A percentile compares a stretch with the other conserved stretches of the same genome.
phyloP scores from a whole-genome alignment of 2,329 filamentous ascomycete genomes.

The Hymenoscyphus occultus region DNA sequence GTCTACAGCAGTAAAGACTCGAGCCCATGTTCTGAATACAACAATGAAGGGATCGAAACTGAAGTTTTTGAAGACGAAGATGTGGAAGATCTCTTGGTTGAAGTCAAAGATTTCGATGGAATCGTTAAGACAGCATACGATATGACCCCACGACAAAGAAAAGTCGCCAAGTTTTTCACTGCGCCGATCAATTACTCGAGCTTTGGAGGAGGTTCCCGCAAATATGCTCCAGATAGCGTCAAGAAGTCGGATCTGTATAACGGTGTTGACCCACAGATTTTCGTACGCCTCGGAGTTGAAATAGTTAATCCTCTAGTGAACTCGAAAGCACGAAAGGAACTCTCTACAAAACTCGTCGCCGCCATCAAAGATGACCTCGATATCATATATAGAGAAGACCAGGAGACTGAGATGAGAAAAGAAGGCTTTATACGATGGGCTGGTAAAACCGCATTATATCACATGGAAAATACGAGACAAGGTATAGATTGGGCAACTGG shows the following conservation, averaged over 20 bases:
- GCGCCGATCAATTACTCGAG: slow-evolving; percentile 22
- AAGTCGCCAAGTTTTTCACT: slow-evolving; percentile 20
- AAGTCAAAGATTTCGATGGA: neutral
- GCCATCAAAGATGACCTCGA: slow-evolving; percentile 32
- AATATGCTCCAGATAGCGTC: slow-evolving; percentile 16
- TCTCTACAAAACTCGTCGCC: slow-evolving; percentile 29
- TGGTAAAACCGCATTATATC: slow-evolving; percentile 26
- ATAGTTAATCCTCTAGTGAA: slow-evolving; percentile 22
- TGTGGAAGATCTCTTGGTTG: slow-evolving; percentile 9
- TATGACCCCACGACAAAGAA: slow-evolving; percentile 32
- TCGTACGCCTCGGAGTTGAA: slow-evolving; percentile 32
- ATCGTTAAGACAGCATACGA: slow-evolving; percentile 22
- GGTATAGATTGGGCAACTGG: slow-evolving; percentile 34
- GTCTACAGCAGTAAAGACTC: slow-evolving; percentile 19
- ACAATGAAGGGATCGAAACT: slow-evolving; percentile 8
- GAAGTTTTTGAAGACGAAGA: slow-evolving; percentile 8
- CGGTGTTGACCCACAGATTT: slow-evolving; percentile 30
- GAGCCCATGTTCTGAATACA: neutral
- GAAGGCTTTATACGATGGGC: slow-evolving; percentile 37
- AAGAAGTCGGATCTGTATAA: slow-evolving; percentile 20
- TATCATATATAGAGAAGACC: slow-evolving; percentile 29
- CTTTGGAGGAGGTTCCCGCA: slow-evolving; percentile 23
- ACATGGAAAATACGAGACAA: slow-evolving; percentile 25
- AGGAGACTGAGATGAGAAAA: slow-evolving; percentile 28
- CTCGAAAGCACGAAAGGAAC: slow-evolving; percentile 29